Base-by-base conservation (phyloP, 345 rosid genomes). In the Noccaea caerulescens region DNA sequence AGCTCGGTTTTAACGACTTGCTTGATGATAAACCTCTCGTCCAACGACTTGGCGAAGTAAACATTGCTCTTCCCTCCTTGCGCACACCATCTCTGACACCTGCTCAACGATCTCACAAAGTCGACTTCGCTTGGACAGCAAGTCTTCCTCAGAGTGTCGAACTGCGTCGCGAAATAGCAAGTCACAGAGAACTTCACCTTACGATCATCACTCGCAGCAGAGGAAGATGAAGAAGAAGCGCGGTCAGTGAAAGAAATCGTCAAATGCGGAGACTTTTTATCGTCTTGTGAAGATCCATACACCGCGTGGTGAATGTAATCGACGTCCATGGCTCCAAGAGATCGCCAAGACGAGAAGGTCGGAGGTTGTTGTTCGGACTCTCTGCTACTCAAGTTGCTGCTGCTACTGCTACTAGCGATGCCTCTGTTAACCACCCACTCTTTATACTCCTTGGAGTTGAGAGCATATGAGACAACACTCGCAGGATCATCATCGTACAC, bases 41-140 rank as follows among this genome's bases (percentile, higher is more conserved):
- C 98, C 76, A 92, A 75, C 6, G 99, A 88, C 81, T 85, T 95
- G 18, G 97, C 98, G 33, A 95, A 95, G 75, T 90, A 92, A 10
- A 90, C 99, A 58, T 92, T 95, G 83, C 96, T 92, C 79, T 95
- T 92, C 9, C 99, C 99, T 64, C 99, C 99, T 78, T 95, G 94
- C 4, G 98, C 99, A 68, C 80, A 82, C 99, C 99, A 95, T 73
- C 81, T 88, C 70, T 76, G 86, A 63, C 96, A 86, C 39, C 98
- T 97, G 75, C 97, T 88, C 84, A 95, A 71, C 13, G 98, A 95
- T 53, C 94, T 82, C 50, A 95, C 77, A 55, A 89, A 88, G 80
- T 95, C 97, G 30, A 92, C 79, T 71, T 85, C 87, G 39, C 75
- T 82, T 6, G 96, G 93, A 72, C 98, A 94, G 54, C 97, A 94